These are phyloP conservation scores for Sechiopsis laciniata DNA, from an alignment of 306 rosid genomes.

Conservation along the genomic window DNA sequence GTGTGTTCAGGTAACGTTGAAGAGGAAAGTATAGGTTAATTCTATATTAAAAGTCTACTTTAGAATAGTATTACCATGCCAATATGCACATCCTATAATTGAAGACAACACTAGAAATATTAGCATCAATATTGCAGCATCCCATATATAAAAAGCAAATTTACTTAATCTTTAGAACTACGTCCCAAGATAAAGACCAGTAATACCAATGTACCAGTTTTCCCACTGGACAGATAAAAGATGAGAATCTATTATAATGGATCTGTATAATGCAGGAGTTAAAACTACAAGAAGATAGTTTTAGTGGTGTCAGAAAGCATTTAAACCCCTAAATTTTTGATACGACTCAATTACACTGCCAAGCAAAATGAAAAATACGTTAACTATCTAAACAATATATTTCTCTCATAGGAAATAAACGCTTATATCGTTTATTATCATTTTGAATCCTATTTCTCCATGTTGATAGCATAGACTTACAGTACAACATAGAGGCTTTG, in stretches of 20 bases:
- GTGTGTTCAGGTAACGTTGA: not conserved
- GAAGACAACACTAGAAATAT: not conserved
- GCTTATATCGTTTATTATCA: not conserved
- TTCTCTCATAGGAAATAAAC: not conserved
- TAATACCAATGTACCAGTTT: not conserved
- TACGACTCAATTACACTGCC: not conserved
- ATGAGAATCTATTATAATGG: slow-evolving; percentile 2
- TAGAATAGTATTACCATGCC: not conserved
- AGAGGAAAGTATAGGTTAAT: not conserved
- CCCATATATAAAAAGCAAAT: not conserved
- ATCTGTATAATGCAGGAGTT: slow-evolving; percentile 4
- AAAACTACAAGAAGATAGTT: not conserved
- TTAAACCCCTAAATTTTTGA: not conserved
- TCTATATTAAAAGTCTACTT: not conserved
- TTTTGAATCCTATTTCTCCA: not conserved
- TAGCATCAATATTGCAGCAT: not conserved
- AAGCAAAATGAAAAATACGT: slow-evolving; percentile 2
- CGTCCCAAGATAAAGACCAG: not conserved
- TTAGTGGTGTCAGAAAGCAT: not conserved
- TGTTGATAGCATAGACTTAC: slow-evolving; percentile 43
- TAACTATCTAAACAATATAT: not conserved
- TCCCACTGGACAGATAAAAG: not conserved
- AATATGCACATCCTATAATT: not conserved
- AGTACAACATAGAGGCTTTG: slow-evolving; percentile 91
- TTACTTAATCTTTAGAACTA: not conserved